Evolutionary conservation across 805 yeast genomes (phyloP), one percentile per base, ranked within the genome.

Genomic region (Pichia membranifaciens): DNA sequence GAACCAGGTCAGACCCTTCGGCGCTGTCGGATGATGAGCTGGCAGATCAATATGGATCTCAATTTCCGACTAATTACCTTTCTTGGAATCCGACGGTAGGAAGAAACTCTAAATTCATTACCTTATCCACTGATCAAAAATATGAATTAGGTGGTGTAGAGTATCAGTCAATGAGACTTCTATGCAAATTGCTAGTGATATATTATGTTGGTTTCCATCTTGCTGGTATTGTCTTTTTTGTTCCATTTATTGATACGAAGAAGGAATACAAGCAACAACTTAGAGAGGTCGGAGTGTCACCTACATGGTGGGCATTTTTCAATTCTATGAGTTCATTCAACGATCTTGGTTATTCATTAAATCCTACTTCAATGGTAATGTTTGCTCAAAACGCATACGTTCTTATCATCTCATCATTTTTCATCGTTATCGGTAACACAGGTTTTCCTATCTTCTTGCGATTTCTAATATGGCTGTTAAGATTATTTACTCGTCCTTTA

Each of bases 111-210:
- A 83, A 90, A 0, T 93, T 93, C 70, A 84, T 88, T 2, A 84
- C 84, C 15, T 65, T 93, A 38, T 79, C 87, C 3, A 87, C 81
- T 33, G 82, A 76, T 21, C 98, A 93, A 63, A 89, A 87, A 58
- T 95, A 86, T 50, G 99, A 93, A 62, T 68, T 93, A 34, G 99
- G 99, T 34, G 99, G 99, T 43, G 96, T 93, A 15, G 99, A 93
- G 60, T 93, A 93, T 62, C 75, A 97, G 38, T 88, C 99, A 0
- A 74, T 87, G 49, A 88, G 88, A 59, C 68, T 89, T 9, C 68
- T 93, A 48, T 79, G 84, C 49, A 75, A 76, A 53, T 76, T 91
- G 39, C 65, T 91, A 13, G 60, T 79, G 0, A 49, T 64, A 5
- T 93, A 87, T 59, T 89, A 87, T 57, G 52, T 89, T 47, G 96